Evolutionary conservation across 768 basidiomycete genomes (phyloP), one percentile per base, ranked within the genome.

Genomic region (Suillus decipiens): DNA sequence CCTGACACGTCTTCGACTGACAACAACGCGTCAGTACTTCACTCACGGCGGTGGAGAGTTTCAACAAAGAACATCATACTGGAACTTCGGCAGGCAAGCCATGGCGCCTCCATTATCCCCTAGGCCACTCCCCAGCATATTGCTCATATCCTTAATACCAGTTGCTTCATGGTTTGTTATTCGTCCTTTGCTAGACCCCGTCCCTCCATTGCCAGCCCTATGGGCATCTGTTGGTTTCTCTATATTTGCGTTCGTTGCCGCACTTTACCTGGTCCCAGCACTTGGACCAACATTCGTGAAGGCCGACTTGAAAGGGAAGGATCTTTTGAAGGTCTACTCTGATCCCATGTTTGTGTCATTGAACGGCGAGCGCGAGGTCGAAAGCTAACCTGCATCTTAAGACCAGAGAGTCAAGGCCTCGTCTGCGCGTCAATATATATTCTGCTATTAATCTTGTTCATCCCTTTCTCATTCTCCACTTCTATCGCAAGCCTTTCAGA

Each of bases 341-440:
- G 86, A 84, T 55, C 86, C 87, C 1, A 89, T 92, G 89, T 92
- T 64, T 68, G 89, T 76, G 36, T 41, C 12, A 1, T 19, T 34
- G 2, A 3, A 15, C n/a, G 28, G 28, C 28, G 1, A 15, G 31
- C 8, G 39, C 22, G 12, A 31, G 19, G 45, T n/a, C 11, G 24
- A 15, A 36, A 28, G 22, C 28, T 63, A 43, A 59, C 61, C n/a
- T 59, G 39, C 56, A 8, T 53, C n/a, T 42, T 39, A 51, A 99
- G 96, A 73, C 96, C 97, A 48, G 97, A 99, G 79, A 94, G 93
- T 67, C 86, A 90, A 70, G 96, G 96, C 14, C 87, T 98, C 63
- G 89, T 97, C 56, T 93, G 90, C 70, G 95, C 96, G 1, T 84
- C 89, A 2, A 82, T 96, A 61, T 99, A 99, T 73, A 90, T 97